Conservation (phyloP, 805 yeast genomes). For the Blastobotrys terrestris region DNA sequence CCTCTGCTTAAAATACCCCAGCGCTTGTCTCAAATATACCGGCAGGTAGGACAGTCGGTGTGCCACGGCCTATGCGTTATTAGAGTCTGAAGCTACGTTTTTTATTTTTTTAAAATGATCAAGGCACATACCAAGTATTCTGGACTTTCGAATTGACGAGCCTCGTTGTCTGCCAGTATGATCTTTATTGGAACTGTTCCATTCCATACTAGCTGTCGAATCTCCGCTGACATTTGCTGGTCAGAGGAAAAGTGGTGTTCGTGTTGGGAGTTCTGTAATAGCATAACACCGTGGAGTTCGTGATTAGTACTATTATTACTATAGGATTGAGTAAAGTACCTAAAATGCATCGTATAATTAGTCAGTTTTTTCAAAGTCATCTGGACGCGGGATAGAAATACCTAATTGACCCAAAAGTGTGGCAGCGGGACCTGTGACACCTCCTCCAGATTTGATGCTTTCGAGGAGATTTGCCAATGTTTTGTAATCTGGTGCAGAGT, state of each 20-base stretch:
- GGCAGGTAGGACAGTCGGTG: slow-evolving; percentile 21
- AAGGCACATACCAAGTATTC: slow-evolving; percentile 13
- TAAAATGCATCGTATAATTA: not conserved
- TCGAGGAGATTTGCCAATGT: slow-evolving; percentile 26
- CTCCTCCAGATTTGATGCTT: slow-evolving; percentile 26
- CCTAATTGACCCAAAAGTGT: slow-evolving; percentile 32
- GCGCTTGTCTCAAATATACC: slow-evolving; percentile 17
- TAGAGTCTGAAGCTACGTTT: not conserved
- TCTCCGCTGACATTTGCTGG: not conserved
- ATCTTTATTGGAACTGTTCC: slow-evolving; percentile 26
- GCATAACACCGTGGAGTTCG: not conserved
- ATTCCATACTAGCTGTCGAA: slow-evolving; percentile 21
- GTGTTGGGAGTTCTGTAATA: too few species aligned
- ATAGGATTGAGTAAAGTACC: not conserved
- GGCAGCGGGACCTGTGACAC: slow-evolving; percentile 33
- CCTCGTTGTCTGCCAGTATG: slow-evolving; percentile 21
- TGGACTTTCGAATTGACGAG: slow-evolving; percentile 8
- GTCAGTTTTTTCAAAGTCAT: not conserved
- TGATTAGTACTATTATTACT: not conserved
- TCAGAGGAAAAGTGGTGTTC: not conserved
- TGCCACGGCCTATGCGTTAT: not conserved
- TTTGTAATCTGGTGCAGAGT: slow-evolving; percentile 5
- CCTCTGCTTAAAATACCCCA: slow-evolving; percentile 20
- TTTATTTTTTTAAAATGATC: not conserved
- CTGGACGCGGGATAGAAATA: not conserved